These are phyloP conservation scores for Collybiopsis luxurians DNA, from an alignment of 768 basidiomycete species.

Conservation along the genomic window DNA sequence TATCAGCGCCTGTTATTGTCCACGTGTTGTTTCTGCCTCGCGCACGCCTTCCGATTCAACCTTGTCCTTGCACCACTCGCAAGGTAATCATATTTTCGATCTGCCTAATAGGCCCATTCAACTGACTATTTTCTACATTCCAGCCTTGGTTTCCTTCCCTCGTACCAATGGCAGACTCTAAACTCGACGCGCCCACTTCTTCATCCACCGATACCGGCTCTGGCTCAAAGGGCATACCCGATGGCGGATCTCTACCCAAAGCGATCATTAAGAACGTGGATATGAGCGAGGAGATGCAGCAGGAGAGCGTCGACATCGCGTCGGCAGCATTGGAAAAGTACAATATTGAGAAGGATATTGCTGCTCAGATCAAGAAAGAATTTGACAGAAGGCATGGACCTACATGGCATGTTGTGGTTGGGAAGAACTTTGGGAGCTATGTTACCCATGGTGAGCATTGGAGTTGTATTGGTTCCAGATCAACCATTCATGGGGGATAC, in stretches of 20 bases:
- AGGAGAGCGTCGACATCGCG: slow-evolving; percentile 88
- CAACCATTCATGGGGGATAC: neutral
- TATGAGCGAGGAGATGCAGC: slow-evolving; percentile 96
- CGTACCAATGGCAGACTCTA: slow-evolving; percentile 1
- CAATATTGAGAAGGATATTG: slow-evolving; percentile 97
- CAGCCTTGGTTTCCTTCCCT: neutral
- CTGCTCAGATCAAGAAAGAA: slow-evolving; percentile 97
- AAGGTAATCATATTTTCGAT: slow-evolving; percentile 1
- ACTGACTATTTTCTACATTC: neutral
- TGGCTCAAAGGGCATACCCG: slow-evolving; percentile 30
- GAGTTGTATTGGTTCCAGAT: slow-evolving; percentile 5
- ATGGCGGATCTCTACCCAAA: slow-evolving; percentile 51
- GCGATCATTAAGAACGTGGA: slow-evolving; percentile 96
- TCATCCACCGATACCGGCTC: slow-evolving; percentile 53
- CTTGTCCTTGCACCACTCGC: slow-evolving; percentile 3
- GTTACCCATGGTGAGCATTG: slow-evolving; percentile 84
- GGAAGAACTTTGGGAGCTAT: slow-evolving; percentile 98
- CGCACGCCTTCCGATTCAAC: neutral
- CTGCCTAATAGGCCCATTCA: neutral
- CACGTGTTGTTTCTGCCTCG: slow-evolving; percentile 1
- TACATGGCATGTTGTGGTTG: slow-evolving; percentile 98
- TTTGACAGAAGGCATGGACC: slow-evolving; percentile 90
- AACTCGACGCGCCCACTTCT: slow-evolving; percentile 50
- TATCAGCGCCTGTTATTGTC: neutral
- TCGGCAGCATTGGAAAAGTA: slow-evolving; percentile 84